A percentile compares a stretch with the other conserved stretches of the same genome.
These are phyloP conservation scores for Ophiostoma sp. DNA, from an alignment of 2,329 filamentous ascomycete species.

Conservation along the genomic window DNA sequence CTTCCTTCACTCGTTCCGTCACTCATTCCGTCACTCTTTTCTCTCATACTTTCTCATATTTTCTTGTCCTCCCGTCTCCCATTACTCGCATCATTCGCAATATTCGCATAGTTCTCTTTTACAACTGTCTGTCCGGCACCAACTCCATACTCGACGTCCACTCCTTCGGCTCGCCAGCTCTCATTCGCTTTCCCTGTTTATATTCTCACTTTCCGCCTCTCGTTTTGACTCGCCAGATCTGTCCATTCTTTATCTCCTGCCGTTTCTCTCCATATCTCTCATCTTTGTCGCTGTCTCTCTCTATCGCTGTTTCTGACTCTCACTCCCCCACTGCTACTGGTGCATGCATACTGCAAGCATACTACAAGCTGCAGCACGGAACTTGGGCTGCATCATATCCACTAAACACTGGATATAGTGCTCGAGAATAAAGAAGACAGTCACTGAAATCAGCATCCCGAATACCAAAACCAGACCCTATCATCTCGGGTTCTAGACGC, in stretches of 20 bases:
- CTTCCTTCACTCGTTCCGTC: slow-evolving; percentile 10
- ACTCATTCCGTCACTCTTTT: not conserved
- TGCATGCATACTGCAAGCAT: not conserved
- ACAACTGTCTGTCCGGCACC: too few species aligned
- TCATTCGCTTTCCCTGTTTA: slow-evolving; percentile 12
- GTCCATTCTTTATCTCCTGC: slow-evolving; percentile 3
- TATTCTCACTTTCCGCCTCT: slow-evolving; percentile 5
- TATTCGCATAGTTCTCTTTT: not conserved
- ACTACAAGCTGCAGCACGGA: slow-evolving; percentile 5
- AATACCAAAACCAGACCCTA: not conserved
- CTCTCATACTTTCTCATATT: not conserved
- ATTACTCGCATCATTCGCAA: not conserved
- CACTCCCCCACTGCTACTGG: not conserved
- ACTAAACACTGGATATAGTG: not conserved
- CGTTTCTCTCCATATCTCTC: not conserved
- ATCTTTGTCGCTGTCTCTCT: not conserved
- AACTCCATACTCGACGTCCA: not conserved
- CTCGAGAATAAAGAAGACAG: not conserved
- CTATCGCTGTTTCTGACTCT: not conserved
- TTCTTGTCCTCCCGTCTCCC: not conserved
- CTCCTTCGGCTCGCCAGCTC: not conserved
- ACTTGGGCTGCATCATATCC: slow-evolving; percentile 5
- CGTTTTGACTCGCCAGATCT: not conserved
- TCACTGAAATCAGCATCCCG: not conserved
- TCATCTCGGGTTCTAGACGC: slow-evolving; percentile 8